Evolutionary conservation across 371 early-diverging fungal genomes (phyloP), one percentile per base, ranked within the genome.

Genomic region (Synchytrium microbalum): DNA sequence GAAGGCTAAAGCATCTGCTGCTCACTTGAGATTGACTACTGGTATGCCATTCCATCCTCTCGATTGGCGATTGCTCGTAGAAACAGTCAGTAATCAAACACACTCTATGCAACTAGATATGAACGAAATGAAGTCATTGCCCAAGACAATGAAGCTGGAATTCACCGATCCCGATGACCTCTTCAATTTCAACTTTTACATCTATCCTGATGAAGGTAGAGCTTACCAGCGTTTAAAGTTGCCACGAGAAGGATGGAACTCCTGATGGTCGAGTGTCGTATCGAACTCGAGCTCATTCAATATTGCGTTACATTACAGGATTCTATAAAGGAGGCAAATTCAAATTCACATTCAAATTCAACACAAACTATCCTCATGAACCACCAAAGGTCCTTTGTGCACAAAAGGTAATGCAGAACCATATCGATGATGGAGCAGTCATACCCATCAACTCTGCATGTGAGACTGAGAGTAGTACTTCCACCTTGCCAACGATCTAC

Each of bases 371-470:
- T 74, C 99, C 99, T 24, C 98, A 97, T 75, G 93, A 95, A 62
- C 92, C 99, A 65, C 99, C 99, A 65, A 96, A 96, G 75, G 93
- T 99, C 29, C 84, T 82, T 58, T 98, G 99, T 75, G 79, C 81
- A 61, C 92, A 93, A 73, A 92, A 92, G 87, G 92, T 92, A 76
- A 33, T 52, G 52, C 2, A n/a, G n/a, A n/a, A n/a, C n/a, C n/a
- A n/a, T 13, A 25, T 66, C 30, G 53, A 23, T 51, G 32, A 30
- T 27, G 59, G n/a, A n/a, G n/a, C n/a, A n/a, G n/a, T n/a, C n/a
- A n/a, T n/a, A n/a, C n/a, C n/a, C 59, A 57, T 28, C 30, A 10
- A n/a, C n/a, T n/a, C n/a, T n/a, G n/a, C n/a, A n/a, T 10, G 31
- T 5, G 16, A 16, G 62, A 0, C 53, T 13, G 0, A 52, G 31